Evolutionary conservation across 805 yeast species (phyloP).

Genomic region (Metschnikowia borealis): DNA sequence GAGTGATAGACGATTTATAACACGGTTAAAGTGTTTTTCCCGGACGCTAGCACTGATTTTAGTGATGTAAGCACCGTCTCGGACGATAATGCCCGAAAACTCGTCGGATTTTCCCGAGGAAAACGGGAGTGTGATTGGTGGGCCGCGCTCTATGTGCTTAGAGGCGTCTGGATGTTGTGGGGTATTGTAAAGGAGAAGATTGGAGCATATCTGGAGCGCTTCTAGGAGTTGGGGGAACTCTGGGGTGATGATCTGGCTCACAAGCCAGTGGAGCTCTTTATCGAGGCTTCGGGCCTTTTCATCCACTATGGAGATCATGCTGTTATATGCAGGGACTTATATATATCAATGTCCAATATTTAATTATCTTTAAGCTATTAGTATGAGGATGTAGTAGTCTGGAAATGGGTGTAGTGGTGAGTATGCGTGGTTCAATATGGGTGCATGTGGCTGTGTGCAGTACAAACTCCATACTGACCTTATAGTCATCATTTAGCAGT

Average conservation of each 20-base stretch:
- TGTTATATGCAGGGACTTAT: no score
- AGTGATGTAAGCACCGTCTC: slow-evolving; percentile 52
- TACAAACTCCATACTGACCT: no score
- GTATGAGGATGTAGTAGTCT: no score
- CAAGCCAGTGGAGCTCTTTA: slow-evolving; percentile 19
- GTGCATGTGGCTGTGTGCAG: no score
- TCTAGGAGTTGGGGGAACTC: slow-evolving; percentile 25
- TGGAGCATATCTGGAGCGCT: slow-evolving; percentile 35
- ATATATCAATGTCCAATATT: no score
- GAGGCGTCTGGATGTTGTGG: slow-evolving; percentile 32
- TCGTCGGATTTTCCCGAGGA: slow-evolving; percentile 51
- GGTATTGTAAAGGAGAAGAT: slow-evolving; percentile 34
- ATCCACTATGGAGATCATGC: slow-evolving; percentile 4
- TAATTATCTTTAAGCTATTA: no score
- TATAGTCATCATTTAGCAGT: no score
- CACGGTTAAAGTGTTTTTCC: slow-evolving; percentile 38
- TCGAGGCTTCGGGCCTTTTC: slow-evolving; percentile 13
- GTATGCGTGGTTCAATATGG: no score
- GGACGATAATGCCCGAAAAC: slow-evolving; percentile 56
- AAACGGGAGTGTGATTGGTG: slow-evolving; percentile 52
- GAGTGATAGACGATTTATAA: slow-evolving; percentile 24
- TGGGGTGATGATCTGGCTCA: slow-evolving; percentile 14
- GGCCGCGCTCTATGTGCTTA: slow-evolving; percentile 30
- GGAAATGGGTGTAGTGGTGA: no score
- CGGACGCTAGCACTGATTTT: slow-evolving; percentile 43